Evolutionary conservation across 208 protist genomes (phyloP), one percentile per base, ranked within the genome.

Genomic region (Phytomonas francai): DNA sequence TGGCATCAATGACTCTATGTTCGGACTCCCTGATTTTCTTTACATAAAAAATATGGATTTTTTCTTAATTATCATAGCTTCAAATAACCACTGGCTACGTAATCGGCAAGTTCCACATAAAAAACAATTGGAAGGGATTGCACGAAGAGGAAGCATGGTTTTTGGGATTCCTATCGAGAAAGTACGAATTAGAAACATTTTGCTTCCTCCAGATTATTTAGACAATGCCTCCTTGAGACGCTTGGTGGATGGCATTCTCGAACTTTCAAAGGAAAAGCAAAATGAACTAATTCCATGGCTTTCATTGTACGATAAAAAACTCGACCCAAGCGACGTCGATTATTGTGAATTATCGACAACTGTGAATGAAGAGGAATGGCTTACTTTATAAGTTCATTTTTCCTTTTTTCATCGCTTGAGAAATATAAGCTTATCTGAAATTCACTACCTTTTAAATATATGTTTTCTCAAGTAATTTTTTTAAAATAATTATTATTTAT

Each of bases 111-210:
- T 95, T 33, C 85, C 87, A 1, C 89, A 95, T 32, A 65, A 67
- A 51, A 89, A 89, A 73, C 89, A 95, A 65, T 68, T 95, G 65
- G 89, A 95, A 51, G 89, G 89, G 27, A 92, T 95, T 63, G 85
- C 79, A 19, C 79, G 89, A 28, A 78, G 89, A 36, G 77, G 72
- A 27, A 87, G 85, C 62, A 87, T 95, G 79, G 83, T 92, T 61
- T 68, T 92, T 51, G 83, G 87, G 14, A 83, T 92, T 64, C 85
- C 87, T 25, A 84, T 84, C 45, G 80, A 88, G 3, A 71, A 84
- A 8, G 81, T 87, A 11, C 78, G 89, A 57, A 79, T 95, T 58
- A 68, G 81, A 34, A 91, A 92, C 59, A 63, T 95, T 42, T 74
- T 95, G 16, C 79, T 95, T 22, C 86, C 87, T 25, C 89, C 89